These are phyloP conservation scores for Coprinellus micaceus DNA, from an alignment of 768 basidiomycete genomes.

Conservation along the genomic window DNA sequence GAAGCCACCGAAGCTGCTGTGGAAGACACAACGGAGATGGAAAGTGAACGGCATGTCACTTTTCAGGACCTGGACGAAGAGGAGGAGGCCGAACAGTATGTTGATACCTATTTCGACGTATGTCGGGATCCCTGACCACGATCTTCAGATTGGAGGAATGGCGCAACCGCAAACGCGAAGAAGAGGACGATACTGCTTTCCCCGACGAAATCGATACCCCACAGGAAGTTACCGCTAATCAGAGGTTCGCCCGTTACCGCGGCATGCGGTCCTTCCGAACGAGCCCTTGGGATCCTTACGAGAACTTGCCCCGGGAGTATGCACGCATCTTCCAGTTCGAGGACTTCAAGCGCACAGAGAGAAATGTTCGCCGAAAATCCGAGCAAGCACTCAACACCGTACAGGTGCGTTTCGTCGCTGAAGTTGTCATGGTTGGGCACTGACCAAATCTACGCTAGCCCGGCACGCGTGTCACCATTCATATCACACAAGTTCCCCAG, in stretches of 20 bases:
- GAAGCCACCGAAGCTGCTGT: conserved; percentile 58
- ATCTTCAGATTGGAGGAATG: conserved; percentile 67
- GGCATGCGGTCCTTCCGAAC: conserved; percentile 91
- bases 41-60: conserved; percentile 50
- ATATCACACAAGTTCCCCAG: conserved; percentile 71
- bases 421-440: too few species aligned
- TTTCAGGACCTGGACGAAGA: conserved; percentile 80
- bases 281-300: conserved; percentile 96
- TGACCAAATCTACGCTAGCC: too few species aligned
- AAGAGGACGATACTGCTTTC: conserved; percentile 80
- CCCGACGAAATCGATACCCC: conserved; percentile 98
- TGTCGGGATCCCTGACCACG: too few species aligned
- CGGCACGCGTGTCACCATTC: conserved; percentile 75
- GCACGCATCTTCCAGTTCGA: conserved; percentile 96
- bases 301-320: conserved; percentile 92
- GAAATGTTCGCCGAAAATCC: conserved; percentile 60
- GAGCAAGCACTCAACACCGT: conserved; percentile 58
- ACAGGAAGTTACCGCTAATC: conserved; percentile 70
- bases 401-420: conserved; percentile 63
- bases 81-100: conserved; percentile 86
- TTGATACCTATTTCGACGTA: conserved; percentile 11
- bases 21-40: conserved; percentile 58
- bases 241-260: conserved; percentile 87
- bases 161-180: conserved; percentile 68
- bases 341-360: conserved; percentile 84